A percentile compares a stretch with the other conserved stretches of the same genome.
phyloP scores from a whole-genome alignment of 2,329 filamentous ascomycete species.

The Zarea fungicola region DNA sequence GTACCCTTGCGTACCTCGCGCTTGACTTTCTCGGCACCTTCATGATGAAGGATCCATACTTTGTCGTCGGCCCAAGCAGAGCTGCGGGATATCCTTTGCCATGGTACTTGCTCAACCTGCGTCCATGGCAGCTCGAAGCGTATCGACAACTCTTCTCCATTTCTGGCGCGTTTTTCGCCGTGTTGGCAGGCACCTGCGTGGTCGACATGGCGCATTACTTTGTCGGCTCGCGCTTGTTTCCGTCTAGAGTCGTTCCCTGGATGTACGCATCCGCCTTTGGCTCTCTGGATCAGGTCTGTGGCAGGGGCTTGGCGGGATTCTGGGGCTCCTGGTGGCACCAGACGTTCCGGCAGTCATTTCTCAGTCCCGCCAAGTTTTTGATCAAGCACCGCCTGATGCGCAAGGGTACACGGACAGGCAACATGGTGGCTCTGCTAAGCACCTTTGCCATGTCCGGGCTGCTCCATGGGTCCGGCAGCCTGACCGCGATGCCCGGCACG shows the following conservation, averaged over 20 bases:
- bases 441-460: constrained; percentile 60
- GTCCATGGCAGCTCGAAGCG: constrained; percentile 41
- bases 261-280: constrained; percentile 53
- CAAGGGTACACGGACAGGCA: constrained; percentile 22
- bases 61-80: constrained; percentile 47
- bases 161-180: constrained; percentile 50
- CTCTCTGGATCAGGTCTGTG: constrained; percentile 47
- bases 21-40: constrained; percentile 66
- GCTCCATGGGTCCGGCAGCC: constrained; percentile 67
- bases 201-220: constrained; percentile 53
- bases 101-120: constrained; percentile 36
- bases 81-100: constrained; percentile 32
- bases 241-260: constrained; percentile 46
- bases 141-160: constrained; percentile 55
- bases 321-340: constrained; percentile 94
- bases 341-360: constrained; percentile 70
- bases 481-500: constrained; percentile 53
- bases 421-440: constrained; percentile 26
- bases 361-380: constrained; percentile 51
- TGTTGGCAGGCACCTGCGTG: constrained; percentile 56
- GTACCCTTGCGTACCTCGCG: constrained; percentile 56
- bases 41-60: constrained; percentile 76
- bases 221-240: constrained; percentile 46
- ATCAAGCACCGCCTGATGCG: constrained; percentile 33
- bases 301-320: constrained; percentile 70